Conservation (phyloP, 73 alveolate species). For the Paramecium tetraurelia region DNA sequence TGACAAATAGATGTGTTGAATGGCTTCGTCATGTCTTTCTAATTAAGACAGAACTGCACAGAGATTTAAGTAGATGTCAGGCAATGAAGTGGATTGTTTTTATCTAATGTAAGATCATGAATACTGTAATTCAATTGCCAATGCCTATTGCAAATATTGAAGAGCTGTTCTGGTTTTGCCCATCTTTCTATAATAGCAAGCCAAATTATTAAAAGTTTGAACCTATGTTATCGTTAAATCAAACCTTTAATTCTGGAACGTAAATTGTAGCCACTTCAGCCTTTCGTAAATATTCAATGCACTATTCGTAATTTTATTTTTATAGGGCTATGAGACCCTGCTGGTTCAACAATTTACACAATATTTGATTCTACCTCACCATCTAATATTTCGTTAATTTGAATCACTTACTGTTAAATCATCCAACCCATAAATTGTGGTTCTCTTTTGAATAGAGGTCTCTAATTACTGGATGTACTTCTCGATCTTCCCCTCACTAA, state of each 20-base stretch:
- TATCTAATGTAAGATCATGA: not conserved
- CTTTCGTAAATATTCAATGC: not conserved
- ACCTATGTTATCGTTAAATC: conserved; percentile 34
- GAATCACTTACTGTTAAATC: conserved; percentile 5
- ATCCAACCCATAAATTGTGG: not conserved
- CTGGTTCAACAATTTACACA: not conserved
- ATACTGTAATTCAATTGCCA: conserved; percentile 54
- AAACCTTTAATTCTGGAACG: conserved; percentile 17
- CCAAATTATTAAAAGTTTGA: conserved; percentile 40
- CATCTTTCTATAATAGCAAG: conserved; percentile 12
- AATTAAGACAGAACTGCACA: conserved; percentile 77
- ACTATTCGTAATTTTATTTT: not conserved
- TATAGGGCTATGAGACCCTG: not conserved
- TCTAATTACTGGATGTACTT: not conserved
- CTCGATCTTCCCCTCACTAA: not conserved
- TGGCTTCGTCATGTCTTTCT: conserved; percentile 76
- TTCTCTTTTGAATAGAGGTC: not conserved
- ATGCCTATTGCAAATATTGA: conserved; percentile 70
- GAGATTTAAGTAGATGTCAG: conserved; percentile 76
- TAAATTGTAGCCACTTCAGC: not conserved
- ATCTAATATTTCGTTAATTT: not conserved
- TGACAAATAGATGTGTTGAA: conserved; percentile 68
- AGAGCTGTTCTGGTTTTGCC: conserved; percentile 64
- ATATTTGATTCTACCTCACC: not conserved
- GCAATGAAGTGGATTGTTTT: not conserved